Percentiles rank a stretch among this genome's conserved stretches.
These are phyloP conservation scores for Kandelia obovata DNA, from an alignment of 345 rosid species.

Conservation along the genomic window DNA sequence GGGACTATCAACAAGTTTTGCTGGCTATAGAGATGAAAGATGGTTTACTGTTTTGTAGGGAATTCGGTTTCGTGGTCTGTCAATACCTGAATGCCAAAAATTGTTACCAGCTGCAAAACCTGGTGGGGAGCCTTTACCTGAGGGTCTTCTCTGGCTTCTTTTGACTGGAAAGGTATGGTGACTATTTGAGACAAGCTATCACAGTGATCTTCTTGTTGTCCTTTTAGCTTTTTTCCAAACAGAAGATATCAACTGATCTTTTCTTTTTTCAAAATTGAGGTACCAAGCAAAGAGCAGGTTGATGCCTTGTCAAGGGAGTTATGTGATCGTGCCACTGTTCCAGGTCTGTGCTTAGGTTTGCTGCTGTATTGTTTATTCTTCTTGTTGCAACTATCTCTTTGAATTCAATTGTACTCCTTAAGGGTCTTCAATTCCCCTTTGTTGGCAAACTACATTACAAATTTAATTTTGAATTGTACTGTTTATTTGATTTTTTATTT, in stretches of 20 bases:
- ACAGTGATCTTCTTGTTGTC: not conserved
- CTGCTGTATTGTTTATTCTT: not conserved
- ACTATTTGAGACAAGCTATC: constrained; percentile 7
- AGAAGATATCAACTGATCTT: not conserved
- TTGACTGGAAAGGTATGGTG: constrained; percentile 82
- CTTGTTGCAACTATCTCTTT: not conserved
- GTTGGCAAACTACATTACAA: not conserved
- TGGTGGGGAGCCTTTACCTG: constrained; percentile 94
- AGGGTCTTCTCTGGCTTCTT: constrained; percentile 98
- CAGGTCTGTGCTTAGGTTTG: constrained; percentile 50
- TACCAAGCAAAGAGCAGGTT: constrained; percentile 84
- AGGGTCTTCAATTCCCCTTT: not conserved
- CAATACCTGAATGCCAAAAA: constrained; percentile 98
- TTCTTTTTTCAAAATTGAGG: constrained; percentile 30
- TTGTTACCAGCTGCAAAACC: constrained; percentile 79
- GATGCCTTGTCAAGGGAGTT: constrained; percentile 78
- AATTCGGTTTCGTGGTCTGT: constrained; percentile 86
- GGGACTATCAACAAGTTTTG: not conserved
- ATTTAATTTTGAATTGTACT: not conserved
- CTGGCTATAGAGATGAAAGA: constrained; percentile 9
- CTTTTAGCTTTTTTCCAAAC: constrained; percentile 3
- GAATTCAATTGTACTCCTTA: not conserved
- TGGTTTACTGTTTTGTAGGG: constrained; percentile 48
- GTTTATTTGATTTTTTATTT: not conserved
- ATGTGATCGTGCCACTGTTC: constrained; percentile 73